Percentiles rank a stretch among this genome's conserved stretches.
These are phyloP conservation scores for Colletotrichum tropicicola DNA, from an alignment of 2,329 filamentous ascomycete genomes.

Conservation along the genomic window DNA sequence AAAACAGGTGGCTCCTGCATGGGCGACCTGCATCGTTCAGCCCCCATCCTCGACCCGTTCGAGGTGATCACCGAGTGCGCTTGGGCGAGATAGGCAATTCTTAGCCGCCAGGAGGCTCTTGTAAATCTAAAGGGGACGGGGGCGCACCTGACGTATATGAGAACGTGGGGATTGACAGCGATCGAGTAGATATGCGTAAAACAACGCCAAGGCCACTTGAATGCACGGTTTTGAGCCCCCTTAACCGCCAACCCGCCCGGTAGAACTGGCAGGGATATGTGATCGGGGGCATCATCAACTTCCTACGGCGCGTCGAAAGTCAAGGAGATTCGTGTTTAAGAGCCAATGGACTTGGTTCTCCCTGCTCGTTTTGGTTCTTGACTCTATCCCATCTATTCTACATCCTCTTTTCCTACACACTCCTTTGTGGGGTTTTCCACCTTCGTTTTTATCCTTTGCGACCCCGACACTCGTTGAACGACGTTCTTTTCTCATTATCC, in stretches of 20 bases:
- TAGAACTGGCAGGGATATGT: background rate
- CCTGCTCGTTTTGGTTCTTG: background rate
- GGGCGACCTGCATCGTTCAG: background rate
- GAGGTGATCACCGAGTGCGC: background rate
- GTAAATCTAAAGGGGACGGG: background rate
- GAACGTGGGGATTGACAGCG: conserved; percentile 2
- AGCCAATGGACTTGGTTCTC: background rate
- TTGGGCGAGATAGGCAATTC: background rate
- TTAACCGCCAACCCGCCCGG: no score
- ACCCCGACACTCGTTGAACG: background rate
- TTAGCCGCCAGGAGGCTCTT: background rate
- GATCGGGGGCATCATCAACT: background rate
- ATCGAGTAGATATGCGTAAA: background rate
- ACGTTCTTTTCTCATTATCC: background rate
- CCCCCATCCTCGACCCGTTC: background rate
- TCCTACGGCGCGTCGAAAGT: background rate
- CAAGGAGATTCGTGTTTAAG: background rate
- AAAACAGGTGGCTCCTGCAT: background rate
- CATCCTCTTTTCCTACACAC: background rate
- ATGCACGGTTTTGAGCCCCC: background rate
- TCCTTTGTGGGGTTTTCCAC: background rate
- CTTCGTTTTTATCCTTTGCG: background rate
- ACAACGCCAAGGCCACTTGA: conserved; percentile 6
- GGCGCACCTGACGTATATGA: conserved; percentile 5
- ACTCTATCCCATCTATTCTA: background rate